A percentile compares a stretch with the other conserved stretches of the same genome.
phyloP scores from a whole-genome alignment of 2,329 filamentous ascomycete species.

The Clarireedia hainanense region DNA sequence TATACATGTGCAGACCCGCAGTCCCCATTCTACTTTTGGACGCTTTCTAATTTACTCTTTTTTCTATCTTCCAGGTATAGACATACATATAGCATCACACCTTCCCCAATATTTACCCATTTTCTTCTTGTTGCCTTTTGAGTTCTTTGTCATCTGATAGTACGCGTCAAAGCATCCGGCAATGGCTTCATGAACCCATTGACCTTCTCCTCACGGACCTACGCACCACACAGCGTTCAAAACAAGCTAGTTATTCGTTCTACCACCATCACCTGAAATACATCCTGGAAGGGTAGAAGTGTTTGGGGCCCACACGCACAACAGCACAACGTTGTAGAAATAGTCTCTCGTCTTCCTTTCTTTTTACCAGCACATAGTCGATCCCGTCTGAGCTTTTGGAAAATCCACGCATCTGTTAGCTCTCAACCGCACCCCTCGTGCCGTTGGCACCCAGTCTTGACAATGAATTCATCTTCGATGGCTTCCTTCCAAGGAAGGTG shows the following conservation, averaged over 20 bases:
- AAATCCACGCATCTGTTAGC: not conserved
- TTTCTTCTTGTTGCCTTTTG: not conserved
- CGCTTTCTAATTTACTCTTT: not conserved
- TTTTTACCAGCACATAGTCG: not conserved
- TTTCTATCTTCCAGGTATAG: not conserved
- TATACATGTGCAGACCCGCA: constrained; percentile 7
- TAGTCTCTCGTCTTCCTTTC: not conserved
- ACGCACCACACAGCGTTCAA: constrained; percentile 15
- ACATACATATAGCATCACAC: not conserved
- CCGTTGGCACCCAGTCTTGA: not conserved
- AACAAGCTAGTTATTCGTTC: not conserved
- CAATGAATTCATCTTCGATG: constrained; percentile 11
- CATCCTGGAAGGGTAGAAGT: not conserved
- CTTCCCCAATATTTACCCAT: not conserved
- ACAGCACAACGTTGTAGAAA: not conserved
- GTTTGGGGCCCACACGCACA: not conserved
- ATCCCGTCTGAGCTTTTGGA: not conserved
- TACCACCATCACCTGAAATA: not conserved
- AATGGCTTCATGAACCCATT: constrained; percentile 18
- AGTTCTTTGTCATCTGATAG: constrained; percentile 6
- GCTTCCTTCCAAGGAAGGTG: constrained; percentile 36
- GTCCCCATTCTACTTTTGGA: constrained; percentile 2
- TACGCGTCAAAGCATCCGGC: constrained; percentile 5
- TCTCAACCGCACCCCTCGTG: not conserved
- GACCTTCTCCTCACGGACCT: constrained; percentile 8